Conservation (phyloP, 2,329 filamentous ascomycete genomes). For the Pezicula rhizophila region DNA sequence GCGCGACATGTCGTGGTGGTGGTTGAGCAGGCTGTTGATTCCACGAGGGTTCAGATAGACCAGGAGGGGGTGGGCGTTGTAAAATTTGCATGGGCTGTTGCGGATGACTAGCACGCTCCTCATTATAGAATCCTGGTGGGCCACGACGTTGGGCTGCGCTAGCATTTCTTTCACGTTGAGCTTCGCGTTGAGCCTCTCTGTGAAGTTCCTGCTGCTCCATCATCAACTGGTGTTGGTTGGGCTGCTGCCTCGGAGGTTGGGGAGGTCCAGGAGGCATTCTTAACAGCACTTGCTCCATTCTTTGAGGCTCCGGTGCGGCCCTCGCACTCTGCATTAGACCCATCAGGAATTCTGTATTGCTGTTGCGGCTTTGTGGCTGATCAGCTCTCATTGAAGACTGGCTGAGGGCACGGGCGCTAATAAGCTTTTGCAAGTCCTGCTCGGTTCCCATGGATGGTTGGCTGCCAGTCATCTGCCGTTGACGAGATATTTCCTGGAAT, state of each 20-base stretch:
- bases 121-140: slow-evolving; percentile 27
- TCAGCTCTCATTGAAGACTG: slow-evolving; percentile 43
- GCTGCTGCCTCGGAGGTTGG: slow-evolving; percentile 11
- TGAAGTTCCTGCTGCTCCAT: slow-evolving; percentile 32
- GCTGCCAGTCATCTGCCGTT: slow-evolving; percentile 31
- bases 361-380: slow-evolving; percentile 34
- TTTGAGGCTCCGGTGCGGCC: slow-evolving; percentile 41
- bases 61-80: slow-evolving; percentile 55
- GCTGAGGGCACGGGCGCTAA: slow-evolving; percentile 49
- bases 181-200: slow-evolving; percentile 34
- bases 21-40: slow-evolving; percentile 30
- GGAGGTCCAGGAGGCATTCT: slow-evolving; percentile 29
- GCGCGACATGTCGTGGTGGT: slow-evolving; percentile 47
- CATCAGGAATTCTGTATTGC: slow-evolving; percentile 79
- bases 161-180: slow-evolving; percentile 3
- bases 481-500: slow-evolving; percentile 46
- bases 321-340: slow-evolving; percentile 65
- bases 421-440: slow-evolving; percentile 55
- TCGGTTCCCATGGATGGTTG: slow-evolving; percentile 44
- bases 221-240: slow-evolving; percentile 41
- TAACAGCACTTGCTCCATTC: slow-evolving; percentile 47
- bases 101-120: slow-evolving; percentile 22
- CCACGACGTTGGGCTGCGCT: slow-evolving; percentile 6
- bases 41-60: slow-evolving; percentile 50
- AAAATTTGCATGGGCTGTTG: slow-evolving; percentile 55